A percentile compares a stretch with the other conserved stretches of the same genome.
Evolutionary conservation across 2,329 filamentous ascomycete species (phyloP).

Genomic region (Microsporum canis): DNA sequence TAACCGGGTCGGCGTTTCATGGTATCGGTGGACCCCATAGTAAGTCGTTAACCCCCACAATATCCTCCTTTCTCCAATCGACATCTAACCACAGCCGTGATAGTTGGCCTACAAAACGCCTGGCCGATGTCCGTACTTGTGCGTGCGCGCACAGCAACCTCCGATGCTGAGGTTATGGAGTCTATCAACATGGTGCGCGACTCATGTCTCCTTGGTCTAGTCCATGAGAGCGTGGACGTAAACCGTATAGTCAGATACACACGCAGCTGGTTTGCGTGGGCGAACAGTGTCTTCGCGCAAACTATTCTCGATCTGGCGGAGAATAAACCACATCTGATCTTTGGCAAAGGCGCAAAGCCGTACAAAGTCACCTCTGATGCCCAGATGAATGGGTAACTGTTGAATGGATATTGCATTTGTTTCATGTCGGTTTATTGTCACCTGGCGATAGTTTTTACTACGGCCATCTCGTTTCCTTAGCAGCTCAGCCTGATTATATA

Average conservation of each 20-base stretch:
- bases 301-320: constrained; percentile 82
- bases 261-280: constrained; percentile 93
- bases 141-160: constrained; percentile 76
- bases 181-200: constrained; percentile 64
- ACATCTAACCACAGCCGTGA: constrained; percentile 19
- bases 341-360: constrained; percentile 46
- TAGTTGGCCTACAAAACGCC: constrained; percentile 72
- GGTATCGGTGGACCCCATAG: constrained; percentile 73
- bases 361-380: constrained; percentile 18
- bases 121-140: constrained; percentile 96
- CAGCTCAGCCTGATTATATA: no score
- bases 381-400: background rate
- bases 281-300: constrained; percentile 89
- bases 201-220: constrained; percentile 62
- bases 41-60: constrained; percentile 26
- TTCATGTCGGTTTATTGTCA: background rate
- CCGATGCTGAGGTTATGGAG: constrained; percentile 66
- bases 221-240: constrained; percentile 90
- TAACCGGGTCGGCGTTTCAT: constrained; percentile 62
- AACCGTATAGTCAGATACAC: constrained; percentile 61
- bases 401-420: background rate
- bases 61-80: background rate
- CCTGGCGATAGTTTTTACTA: background rate
- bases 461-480: background rate
- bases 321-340: constrained; percentile 78